Percentiles rank a stretch among this genome's conserved stretches.
These are phyloP conservation scores for Davidsoniella australis DNA, from an alignment of 2,329 filamentous ascomycete genomes.

Conservation along the genomic window DNA sequence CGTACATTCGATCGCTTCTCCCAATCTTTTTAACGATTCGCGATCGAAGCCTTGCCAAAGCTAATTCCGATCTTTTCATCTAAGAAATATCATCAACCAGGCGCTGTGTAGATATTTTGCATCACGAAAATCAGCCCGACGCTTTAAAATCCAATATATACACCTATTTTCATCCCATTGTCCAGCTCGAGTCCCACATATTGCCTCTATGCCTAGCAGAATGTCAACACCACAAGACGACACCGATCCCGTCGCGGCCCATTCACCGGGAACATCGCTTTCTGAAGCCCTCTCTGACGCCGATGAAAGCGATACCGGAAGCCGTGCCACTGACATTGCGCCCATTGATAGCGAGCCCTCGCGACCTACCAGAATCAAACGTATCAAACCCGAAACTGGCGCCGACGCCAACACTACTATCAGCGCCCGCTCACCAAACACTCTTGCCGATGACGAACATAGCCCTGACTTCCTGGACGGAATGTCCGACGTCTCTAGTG, in stretches of 20 bases:
- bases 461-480: conserved; percentile 36
- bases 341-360: conserved; percentile 16
- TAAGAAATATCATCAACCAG: too few species aligned
- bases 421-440: conserved; percentile 10
- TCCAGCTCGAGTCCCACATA: background rate
- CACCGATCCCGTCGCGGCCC: background rate
- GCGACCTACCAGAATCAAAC: conserved; percentile 22
- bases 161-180: background rate
- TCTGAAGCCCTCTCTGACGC: conserved; percentile 18
- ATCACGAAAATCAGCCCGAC: too few species aligned
- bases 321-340: background rate
- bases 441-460: conserved; percentile 21
- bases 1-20: too few species aligned
- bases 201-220: background rate
- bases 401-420: conserved; percentile 16
- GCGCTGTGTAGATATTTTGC: too few species aligned
- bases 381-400: conserved; percentile 26
- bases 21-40: too few species aligned
- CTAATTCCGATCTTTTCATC: too few species aligned
- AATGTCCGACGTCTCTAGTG: conserved; percentile 65
- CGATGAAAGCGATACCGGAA: conserved; percentile 18
- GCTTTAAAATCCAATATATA: background rate
- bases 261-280: conserved; percentile 1
- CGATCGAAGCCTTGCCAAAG: too few species aligned
- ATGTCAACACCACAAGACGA: conserved; percentile 8